These are phyloP conservation scores for Microbotryomycetes sp. DNA, from an alignment of 1,284 basidiomycete genomes.

Conservation along the genomic window DNA sequence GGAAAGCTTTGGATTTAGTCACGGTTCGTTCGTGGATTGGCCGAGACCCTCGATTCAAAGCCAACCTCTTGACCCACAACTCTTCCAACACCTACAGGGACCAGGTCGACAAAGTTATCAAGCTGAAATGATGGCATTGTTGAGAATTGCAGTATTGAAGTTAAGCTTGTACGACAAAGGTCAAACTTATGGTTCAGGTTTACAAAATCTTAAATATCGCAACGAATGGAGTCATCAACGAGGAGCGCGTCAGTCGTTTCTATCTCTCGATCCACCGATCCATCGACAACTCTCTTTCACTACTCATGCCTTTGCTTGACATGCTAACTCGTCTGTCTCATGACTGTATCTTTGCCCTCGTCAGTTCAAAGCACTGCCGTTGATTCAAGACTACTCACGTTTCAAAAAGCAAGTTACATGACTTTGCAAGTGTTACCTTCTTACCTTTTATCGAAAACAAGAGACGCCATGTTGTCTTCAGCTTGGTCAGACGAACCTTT, in stretches of 20 bases:
- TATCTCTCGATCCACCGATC: slow-evolving; percentile 30
- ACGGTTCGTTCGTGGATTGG: slow-evolving; percentile 51
- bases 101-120: slow-evolving; percentile 62
- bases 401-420: slow-evolving; percentile 28
- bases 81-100: slow-evolving; percentile 46
- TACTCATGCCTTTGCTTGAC: background rate
- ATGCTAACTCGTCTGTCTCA: background rate
- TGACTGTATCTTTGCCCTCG: background rate
- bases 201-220: slow-evolving; percentile 67
- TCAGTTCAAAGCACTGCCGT: slow-evolving; percentile 1
- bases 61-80: background rate
- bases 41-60: background rate
- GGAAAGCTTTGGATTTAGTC: slow-evolving; percentile 62
- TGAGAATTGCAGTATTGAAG: slow-evolving; percentile 74
- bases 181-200: slow-evolving; percentile 80
- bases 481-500: slow-evolving; percentile 36
- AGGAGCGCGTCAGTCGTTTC: slow-evolving; percentile 18
- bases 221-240: slow-evolving; percentile 40
- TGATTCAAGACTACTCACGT: slow-evolving; percentile 9
- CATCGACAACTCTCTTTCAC: slow-evolving; percentile 39
- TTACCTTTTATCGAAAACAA: slow-evolving; percentile 28
- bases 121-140: slow-evolving; percentile 70
- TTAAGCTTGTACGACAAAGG: slow-evolving; percentile 73
- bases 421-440: slow-evolving; percentile 26
- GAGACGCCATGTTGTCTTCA: slow-evolving; percentile 33